phyloP scores from a whole-genome alignment of 345 rosid genomes.

The rapeseed (Brassica napus) region Da-Ae NC_063450.1:25350001-25350500 shows the following conservation, averaged over 20 bases:
- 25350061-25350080: neutral
- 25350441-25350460: too few species aligned
- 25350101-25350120: neutral
- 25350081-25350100: neutral
- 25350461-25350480: too few species aligned
- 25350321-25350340: too few species aligned
- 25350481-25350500: too few species aligned
- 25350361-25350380: too few species aligned
- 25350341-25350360: too few species aligned
- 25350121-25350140: neutral
- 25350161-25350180: neutral
- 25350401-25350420: too few species aligned
- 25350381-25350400: too few species aligned
- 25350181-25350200: neutral
- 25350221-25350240: neutral
- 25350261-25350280: neutral
- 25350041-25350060: neutral
- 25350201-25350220: neutral
- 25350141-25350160: neutral
- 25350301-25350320: too few species aligned
- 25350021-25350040: neutral
- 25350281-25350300: too few species aligned
- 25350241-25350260: neutral
- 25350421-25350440: too few species aligned
- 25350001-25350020: too few species aligned